These are phyloP conservation scores for Cladosporium sp. DNA, from an alignment of 2,329 filamentous ascomycete genomes.

Conservation along the genomic window DNA sequence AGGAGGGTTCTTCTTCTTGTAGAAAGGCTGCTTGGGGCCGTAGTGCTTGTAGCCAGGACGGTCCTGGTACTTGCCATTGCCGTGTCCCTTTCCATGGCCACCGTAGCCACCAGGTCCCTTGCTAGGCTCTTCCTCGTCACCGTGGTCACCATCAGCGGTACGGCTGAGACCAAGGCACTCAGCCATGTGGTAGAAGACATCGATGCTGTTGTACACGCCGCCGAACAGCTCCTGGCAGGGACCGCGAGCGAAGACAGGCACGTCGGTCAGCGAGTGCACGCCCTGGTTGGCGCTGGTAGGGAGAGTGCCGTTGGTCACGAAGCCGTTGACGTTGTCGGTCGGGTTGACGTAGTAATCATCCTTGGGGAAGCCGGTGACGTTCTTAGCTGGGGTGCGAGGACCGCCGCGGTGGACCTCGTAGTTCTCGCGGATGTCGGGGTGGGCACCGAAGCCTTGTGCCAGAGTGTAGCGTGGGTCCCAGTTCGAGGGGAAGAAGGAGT, in stretches of 20 bases:
- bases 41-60: slow-evolving; percentile 20
- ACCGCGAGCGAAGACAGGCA: slow-evolving; percentile 74
- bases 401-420: slow-evolving; percentile 69
- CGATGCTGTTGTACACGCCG: slow-evolving; percentile 68
- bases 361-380: slow-evolving; percentile 48
- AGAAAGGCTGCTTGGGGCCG: slow-evolving; percentile 12
- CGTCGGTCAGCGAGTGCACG: slow-evolving; percentile 75
- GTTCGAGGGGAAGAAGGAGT: slow-evolving; percentile 75
- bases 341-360: slow-evolving; percentile 67
- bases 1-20: slow-evolving; percentile 16
- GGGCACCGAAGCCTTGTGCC: slow-evolving; percentile 68
- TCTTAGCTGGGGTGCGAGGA: slow-evolving; percentile 61
- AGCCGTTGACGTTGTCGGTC: slow-evolving; percentile 64
- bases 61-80: slow-evolving; percentile 19
- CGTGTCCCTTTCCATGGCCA: slow-evolving; percentile 23
- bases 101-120: slow-evolving; percentile 21
- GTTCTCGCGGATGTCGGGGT: slow-evolving; percentile 74
- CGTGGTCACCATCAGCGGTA: slow-evolving; percentile 15
- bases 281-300: slow-evolving; percentile 64
- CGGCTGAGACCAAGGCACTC: slow-evolving; percentile 60
- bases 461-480: slow-evolving; percentile 85
- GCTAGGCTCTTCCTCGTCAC: slow-evolving; percentile 18
- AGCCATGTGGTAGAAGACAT: slow-evolving; percentile 74
- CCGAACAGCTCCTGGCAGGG: slow-evolving; percentile 77
- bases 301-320: slow-evolving; percentile 74